Base-by-base conservation (phyloP, 2,329 filamentous ascomycete species). In the Hymenoscyphus fraxineus region DNA sequence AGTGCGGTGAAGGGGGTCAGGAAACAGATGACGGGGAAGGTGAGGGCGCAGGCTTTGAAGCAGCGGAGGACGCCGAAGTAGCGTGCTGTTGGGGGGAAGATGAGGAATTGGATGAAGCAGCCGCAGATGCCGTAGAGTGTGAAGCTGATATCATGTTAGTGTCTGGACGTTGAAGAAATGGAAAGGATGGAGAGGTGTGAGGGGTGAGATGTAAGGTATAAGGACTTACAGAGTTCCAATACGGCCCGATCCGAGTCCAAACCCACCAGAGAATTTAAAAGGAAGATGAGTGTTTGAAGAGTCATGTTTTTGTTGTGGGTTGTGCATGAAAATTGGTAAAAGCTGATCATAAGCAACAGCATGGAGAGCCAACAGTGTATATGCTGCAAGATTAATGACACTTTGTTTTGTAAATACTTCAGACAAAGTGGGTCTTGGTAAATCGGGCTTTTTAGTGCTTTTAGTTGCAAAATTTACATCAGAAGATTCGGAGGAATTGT, bases 251-350 rank as follows among this genome's bases (percentile, higher is more conserved):
- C 85, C 81, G 72, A 87, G 76, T 0, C 92, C 92, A 73, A 96
- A 96, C 0, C 93, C 93, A 44, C 92, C 89, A 1, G 84, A 82
- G 73, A 97, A 97, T 72, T 91, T 89, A 72, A 97, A 88, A 0
- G 93, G 93, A 0, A 92, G 82, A 1, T 81, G 78, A 0, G 81
- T 85, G 71, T 86, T 86, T 12, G 86, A 80, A 0, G 83, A 78
- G 0, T 84, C 77, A 4, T 80, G 76, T 4, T 81, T 73, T 70
- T 87, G 81, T 0, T 77, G 77, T 0, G 90, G 89, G 68, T 92
- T 89, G 77, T 96, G 91, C 72, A 97, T 84, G 76, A 96, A 96
- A 0, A 97, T 92, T 2, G 93, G 91, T 1, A 98, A 84, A 2
- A 94, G 82, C 73, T 96, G 93, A 76, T 98, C 94, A 73, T 88